Base-by-base conservation (phyloP, 352 stramenopile species). In the Phytopythium litorale region DNA sequence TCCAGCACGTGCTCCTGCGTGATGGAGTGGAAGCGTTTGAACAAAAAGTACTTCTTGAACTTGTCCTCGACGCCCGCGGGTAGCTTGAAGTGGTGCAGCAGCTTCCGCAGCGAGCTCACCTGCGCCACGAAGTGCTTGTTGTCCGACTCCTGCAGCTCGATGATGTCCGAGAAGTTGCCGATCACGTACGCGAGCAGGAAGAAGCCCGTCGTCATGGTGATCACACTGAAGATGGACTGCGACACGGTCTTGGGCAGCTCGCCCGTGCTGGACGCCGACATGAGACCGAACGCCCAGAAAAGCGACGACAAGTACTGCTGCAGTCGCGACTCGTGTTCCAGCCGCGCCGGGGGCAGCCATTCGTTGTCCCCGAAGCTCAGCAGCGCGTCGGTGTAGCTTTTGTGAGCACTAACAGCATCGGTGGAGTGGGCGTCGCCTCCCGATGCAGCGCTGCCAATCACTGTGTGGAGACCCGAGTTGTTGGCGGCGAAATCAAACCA, bases 21-120 rank as follows among this genome's bases (percentile, higher is more conserved):
- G 49, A 89, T 89, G 1, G 78, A 85, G 53, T 89, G 79, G 35
- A 87, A 89, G 2, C 76, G 73, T 40, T 84, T 81, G 66, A 88
- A 89, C 58, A 89, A 82, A 35, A 85, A 84, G 40, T 77, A 87
- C 15, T 79, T 78, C 45, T 88, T 81, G 46, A 89, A 82, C 32
- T 85, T 85, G 15, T 78, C 72, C 43, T 84, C 67, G 12, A 87
- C 64, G 3, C 66, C 62, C 21, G 54, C 28, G 1, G 78, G 73
- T 19, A 89, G 66, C 46, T 72, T 69, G 52, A 88, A 89, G 33
- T 89, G 79, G 7, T 58, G 57, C 6, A 87, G 50, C 25, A 88
- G 62, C 30, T 81, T 78, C 2, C 79, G 73, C 40, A 88, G 38
- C 18, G 73, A 81, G 46, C 78, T 86, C 18, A 89, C 48, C 45